These are phyloP conservation scores for Aplosporella prunicola DNA, from an alignment of 2,329 filamentous ascomycete species.

Conservation along the genomic window DNA sequence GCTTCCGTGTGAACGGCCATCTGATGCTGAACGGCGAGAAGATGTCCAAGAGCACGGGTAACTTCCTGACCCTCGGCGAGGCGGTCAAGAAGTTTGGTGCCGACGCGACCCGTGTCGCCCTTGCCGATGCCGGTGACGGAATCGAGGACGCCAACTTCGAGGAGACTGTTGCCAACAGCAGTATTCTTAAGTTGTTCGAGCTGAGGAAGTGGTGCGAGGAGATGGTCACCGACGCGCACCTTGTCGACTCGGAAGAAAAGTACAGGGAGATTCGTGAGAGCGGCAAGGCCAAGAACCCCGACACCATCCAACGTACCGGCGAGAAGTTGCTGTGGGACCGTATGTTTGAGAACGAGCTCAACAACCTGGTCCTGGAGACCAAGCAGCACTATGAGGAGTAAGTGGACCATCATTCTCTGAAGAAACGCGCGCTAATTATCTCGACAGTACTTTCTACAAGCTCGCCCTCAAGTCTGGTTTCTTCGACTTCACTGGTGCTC, in stretches of 20 bases:
- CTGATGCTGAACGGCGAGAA: conserved; percentile 93
- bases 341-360: conserved; percentile 90
- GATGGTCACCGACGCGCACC: conserved; percentile 52
- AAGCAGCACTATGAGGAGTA: conserved; percentile 65
- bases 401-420: conserved; percentile 18
- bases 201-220: conserved; percentile 91
- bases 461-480: conserved; percentile 48
- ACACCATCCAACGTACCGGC: conserved; percentile 56
- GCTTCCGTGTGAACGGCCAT: conserved; percentile 84
- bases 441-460: conserved; percentile 28
- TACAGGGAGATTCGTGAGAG: conserved; percentile 34
- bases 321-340: conserved; percentile 71
- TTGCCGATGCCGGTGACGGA: conserved; percentile 89
- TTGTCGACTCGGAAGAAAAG: conserved; percentile 34
- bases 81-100: conserved; percentile 87
- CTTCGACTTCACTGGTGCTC: conserved; percentile 82
- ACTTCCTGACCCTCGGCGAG: conserved; percentile 87
- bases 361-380: conserved; percentile 68
- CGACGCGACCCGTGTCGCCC: conserved; percentile 80
- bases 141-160: conserved; percentile 97
- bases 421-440: too few species aligned
- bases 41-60: conserved; percentile 96
- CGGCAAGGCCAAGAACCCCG: conserved; percentile 38
- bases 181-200: conserved; percentile 74
- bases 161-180: conserved; percentile 85